Conservation (phyloP, 2,329 filamentous ascomycete species). For the Cadophora luteo-olivacea region DNA sequence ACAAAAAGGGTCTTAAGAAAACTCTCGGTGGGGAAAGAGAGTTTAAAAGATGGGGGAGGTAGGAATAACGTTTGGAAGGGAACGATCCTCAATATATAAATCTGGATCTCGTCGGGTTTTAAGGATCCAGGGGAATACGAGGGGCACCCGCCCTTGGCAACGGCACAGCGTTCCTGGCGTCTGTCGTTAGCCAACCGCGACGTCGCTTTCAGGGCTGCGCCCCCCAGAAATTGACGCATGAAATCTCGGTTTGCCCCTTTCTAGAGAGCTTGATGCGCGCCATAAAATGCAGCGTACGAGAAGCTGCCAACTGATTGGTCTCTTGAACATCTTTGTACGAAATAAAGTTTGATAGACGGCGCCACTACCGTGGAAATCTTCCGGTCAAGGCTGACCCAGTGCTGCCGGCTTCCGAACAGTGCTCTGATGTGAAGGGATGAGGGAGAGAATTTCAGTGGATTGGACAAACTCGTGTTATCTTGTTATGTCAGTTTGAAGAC, state of each 20-base stretch:
- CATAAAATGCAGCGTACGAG: background rate
- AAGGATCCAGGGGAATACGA: background rate
- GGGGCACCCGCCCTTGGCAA: background rate
- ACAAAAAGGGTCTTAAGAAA: background rate
- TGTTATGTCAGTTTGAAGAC: too few relatives aligned
- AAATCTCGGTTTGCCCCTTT: conserved; percentile 1
- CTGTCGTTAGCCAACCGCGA: background rate
- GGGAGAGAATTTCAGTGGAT: too few relatives aligned
- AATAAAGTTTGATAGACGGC: conserved; percentile 5
- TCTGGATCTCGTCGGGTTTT: background rate
- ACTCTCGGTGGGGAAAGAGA: background rate
- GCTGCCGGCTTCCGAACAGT: background rate
- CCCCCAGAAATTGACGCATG: background rate
- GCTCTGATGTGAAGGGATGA: too few relatives aligned
- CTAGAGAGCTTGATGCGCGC: background rate
- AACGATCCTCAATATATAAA: background rate
- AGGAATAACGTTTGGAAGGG: background rate
- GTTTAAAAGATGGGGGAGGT: background rate
- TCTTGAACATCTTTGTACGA: background rate
- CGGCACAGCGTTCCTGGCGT: conserved; percentile 8
- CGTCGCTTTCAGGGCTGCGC: background rate
- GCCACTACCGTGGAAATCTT: background rate
- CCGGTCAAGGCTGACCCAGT: background rate
- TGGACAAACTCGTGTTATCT: too few relatives aligned
- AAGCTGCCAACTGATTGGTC: too few relatives aligned